Conservation (phyloP, 371 early-diverging fungal genomes). For the Mortierella sp. region DNA sequence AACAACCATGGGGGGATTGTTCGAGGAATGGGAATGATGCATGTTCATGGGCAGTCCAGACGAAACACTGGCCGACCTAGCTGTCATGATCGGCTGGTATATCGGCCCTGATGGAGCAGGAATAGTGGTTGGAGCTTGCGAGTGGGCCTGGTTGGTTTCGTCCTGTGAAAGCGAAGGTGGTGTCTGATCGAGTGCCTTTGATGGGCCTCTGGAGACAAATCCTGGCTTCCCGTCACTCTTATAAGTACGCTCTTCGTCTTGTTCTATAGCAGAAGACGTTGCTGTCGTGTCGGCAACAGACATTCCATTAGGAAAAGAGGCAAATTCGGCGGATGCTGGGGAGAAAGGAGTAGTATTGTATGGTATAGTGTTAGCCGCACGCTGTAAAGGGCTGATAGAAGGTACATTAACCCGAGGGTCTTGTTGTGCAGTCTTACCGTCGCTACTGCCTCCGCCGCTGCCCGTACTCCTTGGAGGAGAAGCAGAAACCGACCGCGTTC, state of each 20-base stretch:
- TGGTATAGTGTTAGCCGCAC: slow-evolving; percentile 15
- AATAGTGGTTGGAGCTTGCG: background rate
- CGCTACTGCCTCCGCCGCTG: slow-evolving; percentile 21
- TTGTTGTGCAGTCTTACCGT: slow-evolving; percentile 6
- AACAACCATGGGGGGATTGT: background rate
- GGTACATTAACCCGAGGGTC: slow-evolving; percentile 9
- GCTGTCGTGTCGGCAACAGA: slow-evolving; percentile 20
- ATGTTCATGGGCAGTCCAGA: slow-evolving; percentile 22
- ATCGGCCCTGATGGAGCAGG: slow-evolving; percentile 7
- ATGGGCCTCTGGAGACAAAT: slow-evolving; percentile 30
- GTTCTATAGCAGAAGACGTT: slow-evolving; percentile 10
- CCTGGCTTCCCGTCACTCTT: slow-evolving; percentile 12
- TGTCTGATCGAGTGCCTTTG: slow-evolving; percentile 34
- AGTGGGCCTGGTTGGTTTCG: slow-evolving; percentile 4
- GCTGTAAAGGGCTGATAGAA: slow-evolving; percentile 38
- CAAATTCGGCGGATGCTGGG: slow-evolving; percentile 14
- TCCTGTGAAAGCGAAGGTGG: slow-evolving; percentile 43
- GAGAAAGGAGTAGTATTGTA: background rate
- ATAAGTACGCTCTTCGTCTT: slow-evolving; percentile 16
- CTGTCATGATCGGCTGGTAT: slow-evolving; percentile 31
- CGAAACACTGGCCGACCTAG: slow-evolving; percentile 42
- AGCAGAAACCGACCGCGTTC: slow-evolving; percentile 36
- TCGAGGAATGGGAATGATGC: background rate
- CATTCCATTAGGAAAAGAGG: slow-evolving; percentile 43
- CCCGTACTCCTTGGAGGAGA: slow-evolving; percentile 39